Evolutionary conservation across 495 filamentous ascomycete genomes (phyloP), one percentile per base, ranked within the genome.

Genomic region (Penicillium chermesinum): DNA sequence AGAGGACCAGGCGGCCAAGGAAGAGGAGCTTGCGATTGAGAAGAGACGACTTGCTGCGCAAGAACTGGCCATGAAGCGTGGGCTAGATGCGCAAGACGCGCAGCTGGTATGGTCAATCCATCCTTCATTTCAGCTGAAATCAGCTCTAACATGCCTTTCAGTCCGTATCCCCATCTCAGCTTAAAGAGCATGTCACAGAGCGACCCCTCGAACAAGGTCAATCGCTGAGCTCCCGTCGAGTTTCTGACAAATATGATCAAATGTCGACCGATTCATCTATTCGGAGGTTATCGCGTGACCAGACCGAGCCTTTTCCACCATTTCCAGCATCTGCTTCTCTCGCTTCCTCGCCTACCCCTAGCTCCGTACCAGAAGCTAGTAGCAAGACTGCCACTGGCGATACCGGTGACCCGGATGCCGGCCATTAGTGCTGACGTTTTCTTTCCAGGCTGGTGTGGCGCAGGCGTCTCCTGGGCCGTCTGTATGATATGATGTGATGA

Each of bases 21-120:
- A 89, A 62, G 89, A 96, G 57, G 83, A 90, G 50, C 72, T 74
- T 17, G 78, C 83, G 39, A 70, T 95, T 37, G 76, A 84, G 61
- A 75, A 76, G 44, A 87, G 82, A 61, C 76, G 91, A 38, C 64
- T 79, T 45, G 87, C 84, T 20, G 91, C 91, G 1, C 78, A 78
- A 17, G 76, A 79, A 47, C 54, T 96, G 46, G 91, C 93, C 12
- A 54, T 79, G 15, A 76, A 81, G 49, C 78, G 83, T 25, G 90
- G 91, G 2, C 65, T 95, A 37, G 54, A 61, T 25, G 39, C 48
- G 2, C 20, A 38, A 17, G 50, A 45, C 16, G 45, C 57, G 35
- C 34, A 57, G 21, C 30, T 48, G 48, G 56, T 48, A 41, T 13
- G n/a, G 39, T 41, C 2, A 36, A 12, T 35, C 7, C 1, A 13